A percentile compares a stretch with the other conserved stretches of the same genome.
These are phyloP conservation scores for Sanguinoderma infundibulare DNA, from an alignment of 1,284 basidiomycete genomes.

Conservation along the genomic window DNA sequence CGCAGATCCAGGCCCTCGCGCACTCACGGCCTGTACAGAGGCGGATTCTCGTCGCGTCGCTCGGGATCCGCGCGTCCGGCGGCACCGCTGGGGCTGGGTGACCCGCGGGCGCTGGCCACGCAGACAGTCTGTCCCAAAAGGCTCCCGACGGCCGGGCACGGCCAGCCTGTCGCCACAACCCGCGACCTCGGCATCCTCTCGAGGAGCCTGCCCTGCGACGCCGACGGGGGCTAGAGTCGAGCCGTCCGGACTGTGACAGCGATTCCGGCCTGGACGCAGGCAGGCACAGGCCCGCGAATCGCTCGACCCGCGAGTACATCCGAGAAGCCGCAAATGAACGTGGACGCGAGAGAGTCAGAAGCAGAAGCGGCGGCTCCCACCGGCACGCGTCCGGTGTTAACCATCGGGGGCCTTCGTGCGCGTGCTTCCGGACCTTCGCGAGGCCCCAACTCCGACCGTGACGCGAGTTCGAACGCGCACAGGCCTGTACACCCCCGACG, in stretches of 20 bases:
- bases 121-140: too few relatives aligned
- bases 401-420: constrained; percentile 6
- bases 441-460: constrained; percentile 5
- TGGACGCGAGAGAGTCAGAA: not conserved
- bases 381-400: constrained; percentile 7
- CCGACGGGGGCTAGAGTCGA: not conserved
- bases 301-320: not conserved
- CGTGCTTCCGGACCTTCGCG: not conserved
- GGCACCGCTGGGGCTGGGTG: not conserved
- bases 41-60: not conserved
- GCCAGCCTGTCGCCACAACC: not conserved
- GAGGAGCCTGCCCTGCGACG: too few relatives aligned
- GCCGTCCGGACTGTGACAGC: not conserved
- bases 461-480: not conserved
- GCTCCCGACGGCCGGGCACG: too few relatives aligned
- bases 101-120: too few relatives aligned
- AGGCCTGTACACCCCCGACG: constrained; percentile 6
- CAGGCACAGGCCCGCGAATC: not conserved
- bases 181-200: not conserved
- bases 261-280: not conserved
- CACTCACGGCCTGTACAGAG: not conserved
- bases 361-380: not conserved
- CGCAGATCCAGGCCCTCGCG: not conserved
- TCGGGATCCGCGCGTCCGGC: not conserved
- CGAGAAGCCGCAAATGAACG: not conserved